Conservation (phyloP, 2,329 filamentous ascomycete genomes). For the Aureobasidium musti region DNA sequence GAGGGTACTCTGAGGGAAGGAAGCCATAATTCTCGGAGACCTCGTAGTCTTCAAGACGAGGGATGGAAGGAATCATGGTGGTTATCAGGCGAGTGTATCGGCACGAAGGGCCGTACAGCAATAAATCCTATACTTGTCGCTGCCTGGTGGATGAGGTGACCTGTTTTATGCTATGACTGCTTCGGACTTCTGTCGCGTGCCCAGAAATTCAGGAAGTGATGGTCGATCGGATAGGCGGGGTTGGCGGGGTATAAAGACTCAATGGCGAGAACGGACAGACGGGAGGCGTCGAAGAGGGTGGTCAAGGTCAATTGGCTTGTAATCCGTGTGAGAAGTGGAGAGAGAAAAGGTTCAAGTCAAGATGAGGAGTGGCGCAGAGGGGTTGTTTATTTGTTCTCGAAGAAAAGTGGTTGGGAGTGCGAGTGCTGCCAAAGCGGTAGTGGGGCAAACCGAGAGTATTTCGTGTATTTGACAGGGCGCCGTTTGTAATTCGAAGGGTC, state of each 20-base stretch:
- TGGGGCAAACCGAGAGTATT: conserved; percentile 11
- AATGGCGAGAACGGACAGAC: conserved; percentile 19
- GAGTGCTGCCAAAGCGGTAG: conserved; percentile 17
- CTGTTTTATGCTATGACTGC: background rate
- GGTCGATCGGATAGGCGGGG: conserved; percentile 25
- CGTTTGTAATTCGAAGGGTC: conserved; percentile 18
- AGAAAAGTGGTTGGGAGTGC: conserved; percentile 20
- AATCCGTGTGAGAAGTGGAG: background rate
- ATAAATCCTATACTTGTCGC: background rate
- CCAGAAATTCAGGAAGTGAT: conserved; percentile 4
- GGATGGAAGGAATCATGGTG: conserved; percentile 48
- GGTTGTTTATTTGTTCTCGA: conserved; percentile 17
- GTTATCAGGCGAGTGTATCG: background rate
- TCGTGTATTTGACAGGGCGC: conserved; percentile 5
- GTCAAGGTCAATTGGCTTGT: conserved; percentile 6
- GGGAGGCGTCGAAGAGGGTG: conserved; percentile 10
- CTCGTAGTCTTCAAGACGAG: conserved; percentile 71
- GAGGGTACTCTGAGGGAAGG: conserved; percentile 76
- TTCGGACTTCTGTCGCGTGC: conserved; percentile 19
- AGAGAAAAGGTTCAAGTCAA: background rate
- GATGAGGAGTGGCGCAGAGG: conserved; percentile 1
- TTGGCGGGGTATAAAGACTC: conserved; percentile 18
- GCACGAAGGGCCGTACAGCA: conserved; percentile 3
- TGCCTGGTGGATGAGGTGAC: background rate
- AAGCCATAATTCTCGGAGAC: conserved; percentile 80